These are phyloP conservation scores for Pseudocercospora pini-densiflorae DNA, from an alignment of 2,329 filamentous ascomycete genomes.

Conservation along the genomic window DNA sequence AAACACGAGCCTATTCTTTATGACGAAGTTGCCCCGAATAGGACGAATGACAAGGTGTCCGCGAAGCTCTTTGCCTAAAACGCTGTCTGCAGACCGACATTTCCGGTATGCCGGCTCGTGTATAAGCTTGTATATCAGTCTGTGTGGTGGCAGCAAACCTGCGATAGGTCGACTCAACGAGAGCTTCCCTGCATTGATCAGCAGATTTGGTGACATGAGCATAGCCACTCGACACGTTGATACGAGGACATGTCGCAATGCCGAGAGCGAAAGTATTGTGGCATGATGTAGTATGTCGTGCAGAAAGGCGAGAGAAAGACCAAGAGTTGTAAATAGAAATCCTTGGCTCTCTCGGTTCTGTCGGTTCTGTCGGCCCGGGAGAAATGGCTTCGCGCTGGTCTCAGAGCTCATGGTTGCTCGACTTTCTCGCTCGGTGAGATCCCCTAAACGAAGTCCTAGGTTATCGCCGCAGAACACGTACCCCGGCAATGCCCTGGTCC, in stretches of 20 bases:
- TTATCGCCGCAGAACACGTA: no score
- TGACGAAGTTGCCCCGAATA: background rate
- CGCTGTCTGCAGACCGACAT: background rate
- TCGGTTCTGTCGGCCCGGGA: background rate
- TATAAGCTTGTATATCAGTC: background rate
- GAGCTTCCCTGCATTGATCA: background rate
- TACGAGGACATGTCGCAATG: background rate
- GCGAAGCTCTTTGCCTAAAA: background rate
- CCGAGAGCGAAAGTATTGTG: background rate
- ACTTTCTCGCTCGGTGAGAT: background rate
- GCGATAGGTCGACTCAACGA: background rate
- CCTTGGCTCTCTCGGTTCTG: background rate
- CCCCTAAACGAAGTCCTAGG: no score
- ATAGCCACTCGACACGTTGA: background rate
- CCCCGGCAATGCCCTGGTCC: no score
- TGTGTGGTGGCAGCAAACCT: background rate
- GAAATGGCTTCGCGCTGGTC: background rate
- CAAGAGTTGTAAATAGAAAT: background rate
- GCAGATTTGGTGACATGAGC: background rate
- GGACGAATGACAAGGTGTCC: background rate
- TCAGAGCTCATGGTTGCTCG: background rate
- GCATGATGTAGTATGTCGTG: no score
- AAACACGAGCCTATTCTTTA: background rate
- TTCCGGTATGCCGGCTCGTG: background rate
- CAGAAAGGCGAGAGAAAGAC: background rate